Percentiles rank a stretch among this genome's conserved stretches.
phyloP scores from a whole-genome alignment of 2,329 filamentous ascomycete genomes.

The Fusarium oligoseptatum region DNA sequence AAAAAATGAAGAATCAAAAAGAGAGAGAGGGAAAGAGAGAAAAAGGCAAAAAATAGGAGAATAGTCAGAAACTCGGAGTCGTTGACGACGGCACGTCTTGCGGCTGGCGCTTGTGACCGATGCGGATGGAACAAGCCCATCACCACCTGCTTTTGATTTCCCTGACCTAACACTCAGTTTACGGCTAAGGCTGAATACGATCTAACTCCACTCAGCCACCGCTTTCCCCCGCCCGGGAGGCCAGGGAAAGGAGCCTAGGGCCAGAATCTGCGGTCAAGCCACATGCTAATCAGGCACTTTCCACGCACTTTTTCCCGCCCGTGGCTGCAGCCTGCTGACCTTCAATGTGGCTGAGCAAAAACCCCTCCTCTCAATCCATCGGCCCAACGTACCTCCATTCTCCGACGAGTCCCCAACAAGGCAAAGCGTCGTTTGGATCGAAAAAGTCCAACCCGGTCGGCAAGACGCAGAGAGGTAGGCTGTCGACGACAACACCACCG shows the following conservation, averaged over 20 bases:
- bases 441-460: constrained; percentile 33
- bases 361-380: not conserved
- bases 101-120: constrained; percentile 36
- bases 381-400: constrained; percentile 40
- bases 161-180: not conserved
- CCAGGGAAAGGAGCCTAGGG: not conserved
- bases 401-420: constrained; percentile 25
- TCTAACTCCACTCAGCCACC: not conserved
- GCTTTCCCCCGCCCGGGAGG: not conserved
- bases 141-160: constrained; percentile 3
- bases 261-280: not conserved
- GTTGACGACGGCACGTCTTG: constrained; percentile 8
- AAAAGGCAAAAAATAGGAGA: constrained; percentile 6
- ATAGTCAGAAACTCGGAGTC: constrained; percentile 8
- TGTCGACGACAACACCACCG: constrained; percentile 21
- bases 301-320: not conserved
- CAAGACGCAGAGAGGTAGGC: not conserved
- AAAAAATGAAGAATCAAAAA: constrained; percentile 8
- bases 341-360: constrained; percentile 20
- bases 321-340: not conserved
- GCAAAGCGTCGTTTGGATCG: constrained; percentile 26
- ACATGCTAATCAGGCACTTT: constrained; percentile 7
- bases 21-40: constrained; percentile 9
- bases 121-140: constrained; percentile 5
- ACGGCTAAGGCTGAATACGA: constrained; percentile 11